Conservation (phyloP, 768 basidiomycete species). For the Paxillus rubicundulus region DNA sequence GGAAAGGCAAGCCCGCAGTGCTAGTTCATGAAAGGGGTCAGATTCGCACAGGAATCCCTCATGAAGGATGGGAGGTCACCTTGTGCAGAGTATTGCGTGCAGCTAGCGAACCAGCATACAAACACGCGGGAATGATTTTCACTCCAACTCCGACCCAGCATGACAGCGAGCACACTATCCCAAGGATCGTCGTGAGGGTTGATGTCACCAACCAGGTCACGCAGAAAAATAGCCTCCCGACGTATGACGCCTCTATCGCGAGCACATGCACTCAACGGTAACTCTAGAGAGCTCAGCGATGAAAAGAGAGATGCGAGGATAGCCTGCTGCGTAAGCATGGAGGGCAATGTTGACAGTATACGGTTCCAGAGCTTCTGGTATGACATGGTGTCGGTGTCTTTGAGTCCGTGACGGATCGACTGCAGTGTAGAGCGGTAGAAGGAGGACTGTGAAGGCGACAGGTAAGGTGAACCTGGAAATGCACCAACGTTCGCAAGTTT, state of each 20-base stretch:
- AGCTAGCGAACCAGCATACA: constrained; percentile 65
- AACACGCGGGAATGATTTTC: constrained; percentile 60
- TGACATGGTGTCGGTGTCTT: constrained; percentile 12
- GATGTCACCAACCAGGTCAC: constrained; percentile 51
- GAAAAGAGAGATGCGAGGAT: constrained; percentile 59
- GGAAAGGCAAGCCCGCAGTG: constrained; percentile 46
- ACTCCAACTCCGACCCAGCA: constrained; percentile 58
- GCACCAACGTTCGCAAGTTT: constrained; percentile 69
- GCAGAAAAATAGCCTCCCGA: constrained; percentile 54
- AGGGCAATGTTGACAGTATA: constrained; percentile 46
- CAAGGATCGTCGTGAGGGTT: constrained; percentile 47
- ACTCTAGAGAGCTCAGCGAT: constrained; percentile 36
- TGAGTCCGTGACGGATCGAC: constrained; percentile 43
- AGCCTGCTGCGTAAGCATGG: constrained; percentile 51
- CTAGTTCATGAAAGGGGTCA: constrained; percentile 25
- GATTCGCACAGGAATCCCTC: neutral
- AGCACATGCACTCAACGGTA: constrained; percentile 31
- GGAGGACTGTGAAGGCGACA: constrained; percentile 60
- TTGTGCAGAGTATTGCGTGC: constrained; percentile 33
- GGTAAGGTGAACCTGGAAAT: constrained; percentile 53
- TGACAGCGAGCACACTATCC: constrained; percentile 44
- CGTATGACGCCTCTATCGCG: constrained; percentile 44
- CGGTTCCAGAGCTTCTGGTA: constrained; percentile 54
- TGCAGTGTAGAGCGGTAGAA: constrained; percentile 60
- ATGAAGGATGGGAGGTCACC: constrained; percentile 20